These are phyloP conservation scores for Paramyrothecium sp. DNA, from an alignment of 2,329 filamentous ascomycete species.

Conservation along the genomic window DNA sequence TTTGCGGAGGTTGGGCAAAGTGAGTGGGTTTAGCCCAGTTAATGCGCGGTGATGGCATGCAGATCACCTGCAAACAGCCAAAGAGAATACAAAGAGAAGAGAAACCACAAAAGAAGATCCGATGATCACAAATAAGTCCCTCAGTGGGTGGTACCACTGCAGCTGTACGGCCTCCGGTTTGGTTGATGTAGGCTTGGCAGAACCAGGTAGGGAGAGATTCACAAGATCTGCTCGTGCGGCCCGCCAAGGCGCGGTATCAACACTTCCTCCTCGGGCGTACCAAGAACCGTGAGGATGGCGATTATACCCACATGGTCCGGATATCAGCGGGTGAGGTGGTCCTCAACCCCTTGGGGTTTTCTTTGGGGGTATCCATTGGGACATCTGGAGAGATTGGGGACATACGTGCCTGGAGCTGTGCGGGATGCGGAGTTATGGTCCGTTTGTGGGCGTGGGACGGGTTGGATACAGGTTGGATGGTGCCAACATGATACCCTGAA, in stretches of 20 bases:
- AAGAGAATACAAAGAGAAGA: neutral
- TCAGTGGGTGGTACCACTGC: neutral
- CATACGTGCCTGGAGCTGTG: too few species aligned
- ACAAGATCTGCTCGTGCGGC: too few species aligned
- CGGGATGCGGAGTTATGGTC: too few species aligned
- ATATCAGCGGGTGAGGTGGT: neutral
- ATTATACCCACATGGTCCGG: neutral
- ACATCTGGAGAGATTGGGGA: too few species aligned
- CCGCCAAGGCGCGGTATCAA: too few species aligned
- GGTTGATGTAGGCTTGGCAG: neutral
- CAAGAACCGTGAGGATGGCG: neutral
- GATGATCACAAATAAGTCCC: neutral
- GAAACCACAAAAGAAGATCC: neutral
- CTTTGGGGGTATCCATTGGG: neutral
- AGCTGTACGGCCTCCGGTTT: neutral
- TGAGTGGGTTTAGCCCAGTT: neutral
- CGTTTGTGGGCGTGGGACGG: too few species aligned
- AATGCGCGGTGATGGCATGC: neutral
- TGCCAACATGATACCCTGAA: neutral
- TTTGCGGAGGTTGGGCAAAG: neutral
- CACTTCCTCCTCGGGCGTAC: too few species aligned
- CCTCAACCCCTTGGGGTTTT: neutral
- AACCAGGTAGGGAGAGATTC: neutral
- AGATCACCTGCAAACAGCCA: neutral
- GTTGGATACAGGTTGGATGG: neutral